These are phyloP conservation scores for Lindgomyces ingoldianus DNA, from an alignment of 495 filamentous ascomycete genomes.

Conservation along the genomic window DNA sequence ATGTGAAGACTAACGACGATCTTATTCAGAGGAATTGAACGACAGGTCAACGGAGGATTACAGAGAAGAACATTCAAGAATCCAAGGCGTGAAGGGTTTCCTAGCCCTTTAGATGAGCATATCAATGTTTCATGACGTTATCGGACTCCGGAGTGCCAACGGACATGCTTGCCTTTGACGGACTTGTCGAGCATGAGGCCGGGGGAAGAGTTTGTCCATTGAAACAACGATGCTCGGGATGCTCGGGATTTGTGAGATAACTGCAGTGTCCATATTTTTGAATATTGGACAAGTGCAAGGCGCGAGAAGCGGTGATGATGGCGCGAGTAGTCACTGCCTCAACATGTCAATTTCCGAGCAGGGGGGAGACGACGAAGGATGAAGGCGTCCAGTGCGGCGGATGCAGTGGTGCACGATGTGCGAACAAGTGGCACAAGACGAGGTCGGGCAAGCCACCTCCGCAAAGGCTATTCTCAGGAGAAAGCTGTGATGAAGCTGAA, in stretches of 20 bases:
- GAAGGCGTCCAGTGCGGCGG: slow-evolving; percentile 13
- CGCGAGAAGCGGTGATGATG: slow-evolving; percentile 1
- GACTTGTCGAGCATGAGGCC: too few relatives aligned
- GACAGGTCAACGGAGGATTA: not conserved
- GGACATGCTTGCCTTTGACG: too few relatives aligned
- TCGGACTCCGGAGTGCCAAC: too few relatives aligned
- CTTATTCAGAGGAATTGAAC: slow-evolving; percentile 2
- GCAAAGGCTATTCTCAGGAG: slow-evolving; percentile 1
- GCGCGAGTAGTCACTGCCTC: slow-evolving; percentile 4
- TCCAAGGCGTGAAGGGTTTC: not conserved
- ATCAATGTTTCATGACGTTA: too few relatives aligned
- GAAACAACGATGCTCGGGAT: too few relatives aligned
- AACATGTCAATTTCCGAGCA: slow-evolving; percentile 1
- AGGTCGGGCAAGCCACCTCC: slow-evolving; percentile 9
- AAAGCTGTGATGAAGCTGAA: not conserved
- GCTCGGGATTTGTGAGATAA: too few relatives aligned
- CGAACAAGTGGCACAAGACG: not conserved
- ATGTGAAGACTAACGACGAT: slow-evolving; percentile 6
- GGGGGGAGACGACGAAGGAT: not conserved
- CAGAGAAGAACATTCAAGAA: not conserved
- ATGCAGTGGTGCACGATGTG: slow-evolving; percentile 14
- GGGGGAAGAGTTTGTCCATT: too few relatives aligned
- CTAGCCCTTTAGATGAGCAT: not conserved
- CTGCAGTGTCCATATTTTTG: too few relatives aligned
- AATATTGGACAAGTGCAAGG: too few relatives aligned